Evolutionary conservation across 768 basidiomycete species (phyloP).

Genomic region (Sarcodon sp.): DNA sequence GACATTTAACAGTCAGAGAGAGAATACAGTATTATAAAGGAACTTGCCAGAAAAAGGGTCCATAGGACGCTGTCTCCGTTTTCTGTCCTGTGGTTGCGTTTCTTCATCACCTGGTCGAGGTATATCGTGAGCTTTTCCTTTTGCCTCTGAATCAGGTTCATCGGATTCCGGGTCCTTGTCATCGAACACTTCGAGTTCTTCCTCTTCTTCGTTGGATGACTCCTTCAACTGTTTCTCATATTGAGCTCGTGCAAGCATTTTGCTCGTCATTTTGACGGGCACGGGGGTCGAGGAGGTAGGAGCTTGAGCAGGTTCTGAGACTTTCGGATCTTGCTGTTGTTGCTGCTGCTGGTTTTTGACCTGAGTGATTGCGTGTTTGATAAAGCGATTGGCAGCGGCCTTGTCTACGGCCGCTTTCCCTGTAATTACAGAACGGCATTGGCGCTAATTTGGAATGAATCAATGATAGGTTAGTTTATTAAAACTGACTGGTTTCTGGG

Average conservation of each 20-base stretch:
- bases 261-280: slow-evolving; percentile 48
- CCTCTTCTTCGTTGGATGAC: slow-evolving; percentile 25
- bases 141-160: slow-evolving; percentile 5
- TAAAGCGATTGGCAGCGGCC: slow-evolving; percentile 69
- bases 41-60: slow-evolving; percentile 59
- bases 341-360: slow-evolving; percentile 20
- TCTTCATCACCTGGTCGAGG: not conserved
- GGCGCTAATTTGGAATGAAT: not conserved
- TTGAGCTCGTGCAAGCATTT: slow-evolving; percentile 59
- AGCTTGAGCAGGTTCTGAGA: slow-evolving; percentile 8
- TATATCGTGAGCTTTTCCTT: slow-evolving; percentile 12
- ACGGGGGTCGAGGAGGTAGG: slow-evolving; percentile 13
- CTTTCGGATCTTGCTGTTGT: slow-evolving; percentile 8
- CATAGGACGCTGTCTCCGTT: slow-evolving; percentile 37
- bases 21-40: slow-evolving; percentile 2
- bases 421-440: slow-evolving; percentile 8
- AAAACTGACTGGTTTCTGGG: slow-evolving; percentile 33
- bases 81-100: slow-evolving; percentile 10
- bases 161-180: slow-evolving; percentile 20
- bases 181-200: slow-evolving; percentile 22
- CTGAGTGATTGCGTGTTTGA: slow-evolving; percentile 70
- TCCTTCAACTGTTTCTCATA: slow-evolving; percentile 46
- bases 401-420: slow-evolving; percentile 51
- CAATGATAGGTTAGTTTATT: slow-evolving; percentile 10
- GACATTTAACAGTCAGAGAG: slow-evolving; percentile 9